A percentile compares a stretch with the other conserved stretches of the same genome.
Evolutionary conservation across 2,329 filamentous ascomycete genomes (phyloP).

Genomic region (Pseudogymnoascus sp.): DNA sequence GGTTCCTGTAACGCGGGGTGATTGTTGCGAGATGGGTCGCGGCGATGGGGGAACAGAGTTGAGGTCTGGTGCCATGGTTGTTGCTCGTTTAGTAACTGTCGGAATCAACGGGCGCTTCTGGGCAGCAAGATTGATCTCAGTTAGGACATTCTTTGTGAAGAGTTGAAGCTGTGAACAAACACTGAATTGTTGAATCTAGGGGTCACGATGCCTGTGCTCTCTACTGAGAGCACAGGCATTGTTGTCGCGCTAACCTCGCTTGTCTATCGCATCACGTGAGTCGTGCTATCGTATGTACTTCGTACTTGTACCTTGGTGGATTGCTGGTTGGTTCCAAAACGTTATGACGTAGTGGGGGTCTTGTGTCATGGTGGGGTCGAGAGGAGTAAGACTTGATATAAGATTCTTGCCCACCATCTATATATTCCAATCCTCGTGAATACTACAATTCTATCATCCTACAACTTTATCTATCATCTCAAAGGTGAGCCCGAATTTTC

Average conservation of each 20-base stretch:
- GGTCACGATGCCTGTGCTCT: background rate
- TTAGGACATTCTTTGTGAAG: background rate
- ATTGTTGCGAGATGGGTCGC: constrained; percentile 18
- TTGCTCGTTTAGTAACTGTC: background rate
- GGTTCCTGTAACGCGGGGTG: constrained; percentile 22
- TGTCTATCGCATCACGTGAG: background rate
- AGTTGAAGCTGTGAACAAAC: background rate
- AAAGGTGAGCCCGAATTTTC: background rate
- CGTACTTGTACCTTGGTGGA: background rate
- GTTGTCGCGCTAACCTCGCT: background rate
- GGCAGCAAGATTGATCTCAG: background rate
- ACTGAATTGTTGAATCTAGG: background rate
- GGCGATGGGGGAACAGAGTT: constrained; percentile 29
- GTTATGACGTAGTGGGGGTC: constrained; percentile 1
- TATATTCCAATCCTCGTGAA: background rate
- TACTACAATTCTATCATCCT: background rate
- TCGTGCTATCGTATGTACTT: background rate
- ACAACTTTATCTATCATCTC: background rate
- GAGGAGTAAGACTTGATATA: background rate
- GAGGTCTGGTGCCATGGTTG: constrained; percentile 28
- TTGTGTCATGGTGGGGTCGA: constrained; percentile 8
- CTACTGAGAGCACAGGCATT: background rate
- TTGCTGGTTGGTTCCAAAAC: background rate
- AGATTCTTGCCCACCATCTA: background rate
- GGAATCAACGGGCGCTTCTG: background rate